Percentiles rank a stretch among this genome's conserved stretches.
Conservation (phyloP, 371 early-diverging fungal genomes). For the Mortierella sp. region DNA sequence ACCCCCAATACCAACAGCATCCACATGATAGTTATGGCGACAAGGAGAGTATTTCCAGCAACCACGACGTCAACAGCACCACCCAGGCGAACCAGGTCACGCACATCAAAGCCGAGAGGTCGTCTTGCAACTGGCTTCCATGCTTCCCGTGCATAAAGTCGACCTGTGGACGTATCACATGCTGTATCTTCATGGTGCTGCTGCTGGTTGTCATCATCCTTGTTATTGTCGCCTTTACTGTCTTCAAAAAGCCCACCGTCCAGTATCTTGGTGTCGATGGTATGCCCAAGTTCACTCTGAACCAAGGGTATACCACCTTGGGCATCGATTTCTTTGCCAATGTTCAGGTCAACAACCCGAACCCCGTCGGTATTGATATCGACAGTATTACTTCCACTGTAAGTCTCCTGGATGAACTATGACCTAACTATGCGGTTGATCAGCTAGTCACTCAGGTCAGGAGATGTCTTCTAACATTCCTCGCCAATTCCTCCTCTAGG, state of each 20-base stretch:
- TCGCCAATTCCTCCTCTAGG: constrained; percentile 41
- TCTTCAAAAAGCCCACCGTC: constrained; percentile 34
- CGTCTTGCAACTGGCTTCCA: constrained; percentile 16
- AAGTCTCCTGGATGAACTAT: constrained; percentile 13
- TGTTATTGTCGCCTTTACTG: constrained; percentile 30
- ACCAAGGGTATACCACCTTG: constrained; percentile 33
- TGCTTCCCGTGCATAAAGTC: constrained; percentile 47
- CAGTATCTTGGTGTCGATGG: constrained; percentile 22
- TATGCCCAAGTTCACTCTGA: constrained; percentile 25
- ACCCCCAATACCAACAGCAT: too few relatives aligned
- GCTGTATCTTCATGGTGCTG: constrained; percentile 28
- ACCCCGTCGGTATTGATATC: constrained; percentile 63
- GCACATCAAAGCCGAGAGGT: constrained; percentile 9
- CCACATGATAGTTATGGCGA: too few relatives aligned
- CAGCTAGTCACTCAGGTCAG: too few relatives aligned
- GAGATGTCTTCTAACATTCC: too few relatives aligned
- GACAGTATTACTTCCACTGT: constrained; percentile 59
- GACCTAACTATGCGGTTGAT: too few relatives aligned
- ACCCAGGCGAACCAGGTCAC: too few relatives aligned
- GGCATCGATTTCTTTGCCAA: constrained; percentile 32
- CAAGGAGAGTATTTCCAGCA: too few relatives aligned
- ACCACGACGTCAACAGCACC: too few relatives aligned
- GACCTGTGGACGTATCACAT: constrained; percentile 22
- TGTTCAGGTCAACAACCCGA: constrained; percentile 67
- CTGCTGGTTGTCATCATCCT: constrained; percentile 22